These are phyloP conservation scores for Rhizophagus prolifer DNA, from an alignment of 192 early-diverging fungal species.

Conservation along the genomic window DNA sequence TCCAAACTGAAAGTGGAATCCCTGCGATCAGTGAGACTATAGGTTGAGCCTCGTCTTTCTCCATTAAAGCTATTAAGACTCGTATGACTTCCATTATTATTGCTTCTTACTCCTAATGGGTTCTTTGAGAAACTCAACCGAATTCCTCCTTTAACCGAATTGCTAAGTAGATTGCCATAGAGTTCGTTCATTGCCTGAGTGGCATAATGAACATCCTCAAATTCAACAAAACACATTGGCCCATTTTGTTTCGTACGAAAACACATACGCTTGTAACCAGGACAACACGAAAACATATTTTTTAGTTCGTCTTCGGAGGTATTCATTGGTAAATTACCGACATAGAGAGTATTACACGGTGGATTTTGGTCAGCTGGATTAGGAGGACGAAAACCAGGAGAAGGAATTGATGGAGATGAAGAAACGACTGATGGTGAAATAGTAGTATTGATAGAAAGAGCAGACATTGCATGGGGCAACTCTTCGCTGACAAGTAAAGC, in stretches of 20 bases:
- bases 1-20: conserved; percentile 30
- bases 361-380: conserved; percentile 91
- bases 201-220: conserved; percentile 91
- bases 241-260: conserved; percentile 88
- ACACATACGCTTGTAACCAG: conserved; percentile 88
- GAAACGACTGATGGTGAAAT: conserved; percentile 33
- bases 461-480: conserved; percentile 41
- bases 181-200: conserved; percentile 85
- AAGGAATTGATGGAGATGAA: conserved; percentile 39
- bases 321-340: conserved; percentile 90
- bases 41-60: conserved; percentile 24
- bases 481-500: conserved; percentile 47
- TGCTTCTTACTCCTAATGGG: conserved; percentile 83
- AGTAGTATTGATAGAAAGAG: conserved; percentile 48
- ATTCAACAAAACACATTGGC: conserved; percentile 99
- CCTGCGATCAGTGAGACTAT: conserved; percentile 24
- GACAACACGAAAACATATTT: conserved; percentile 73
- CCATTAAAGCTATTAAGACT: conserved; percentile 10
- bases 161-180: conserved; percentile 79
- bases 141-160: conserved; percentile 91
- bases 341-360: conserved; percentile 98
- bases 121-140: conserved; percentile 97
- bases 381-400: conserved; percentile 52
- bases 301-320: conserved; percentile 90
- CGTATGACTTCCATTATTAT: conserved; percentile 34